phyloP scores from a whole-genome alignment of 345 rosid genomes.

The Gossypium rotundifolium region DNA sequence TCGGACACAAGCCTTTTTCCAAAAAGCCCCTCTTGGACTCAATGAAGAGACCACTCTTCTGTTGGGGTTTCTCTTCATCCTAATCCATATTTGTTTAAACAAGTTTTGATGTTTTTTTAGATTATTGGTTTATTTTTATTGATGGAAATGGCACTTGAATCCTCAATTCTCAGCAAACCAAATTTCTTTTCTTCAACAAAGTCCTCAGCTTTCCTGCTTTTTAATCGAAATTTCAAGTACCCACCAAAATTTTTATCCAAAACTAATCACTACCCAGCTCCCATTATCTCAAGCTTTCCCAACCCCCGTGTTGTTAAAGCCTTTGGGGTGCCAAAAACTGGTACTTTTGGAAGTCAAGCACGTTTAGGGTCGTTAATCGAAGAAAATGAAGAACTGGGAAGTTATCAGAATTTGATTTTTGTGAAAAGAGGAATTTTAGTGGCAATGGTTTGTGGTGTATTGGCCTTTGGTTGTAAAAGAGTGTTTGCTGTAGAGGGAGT shows the following conservation, averaged over 20 bases:
- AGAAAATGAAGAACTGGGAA: not conserved
- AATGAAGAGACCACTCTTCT: not conserved
- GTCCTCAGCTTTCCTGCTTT: not conserved
- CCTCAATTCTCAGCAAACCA: slow-evolving; percentile 3
- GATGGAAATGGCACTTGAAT: slow-evolving; percentile 8
- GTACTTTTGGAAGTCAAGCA: slow-evolving; percentile 1
- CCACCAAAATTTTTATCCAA: slow-evolving; percentile 6
- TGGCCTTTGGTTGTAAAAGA: slow-evolving; percentile 8
- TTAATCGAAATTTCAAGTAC: slow-evolving; percentile 7
- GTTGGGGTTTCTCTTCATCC: not conserved
- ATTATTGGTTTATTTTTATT: not conserved
- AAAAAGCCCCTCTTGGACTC: not conserved
- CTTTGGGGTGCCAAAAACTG: not conserved
- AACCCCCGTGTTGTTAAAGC: not conserved
- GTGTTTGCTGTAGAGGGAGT: slow-evolving; percentile 14
- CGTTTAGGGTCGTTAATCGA: not conserved
- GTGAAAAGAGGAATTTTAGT: slow-evolving; percentile 11
- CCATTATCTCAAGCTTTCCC: not conserved
- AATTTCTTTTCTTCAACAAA: slow-evolving; percentile 4
- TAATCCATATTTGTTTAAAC: not conserved
- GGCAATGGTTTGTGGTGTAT: slow-evolving; percentile 9
- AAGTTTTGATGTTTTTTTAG: not conserved
- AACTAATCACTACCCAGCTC: not conserved
- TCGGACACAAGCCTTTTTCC: not conserved
- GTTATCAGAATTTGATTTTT: not conserved